These are phyloP conservation scores for Akanthomyces lecanii DNA, from an alignment of 2,329 filamentous ascomycete species.

Conservation along the genomic window DNA sequence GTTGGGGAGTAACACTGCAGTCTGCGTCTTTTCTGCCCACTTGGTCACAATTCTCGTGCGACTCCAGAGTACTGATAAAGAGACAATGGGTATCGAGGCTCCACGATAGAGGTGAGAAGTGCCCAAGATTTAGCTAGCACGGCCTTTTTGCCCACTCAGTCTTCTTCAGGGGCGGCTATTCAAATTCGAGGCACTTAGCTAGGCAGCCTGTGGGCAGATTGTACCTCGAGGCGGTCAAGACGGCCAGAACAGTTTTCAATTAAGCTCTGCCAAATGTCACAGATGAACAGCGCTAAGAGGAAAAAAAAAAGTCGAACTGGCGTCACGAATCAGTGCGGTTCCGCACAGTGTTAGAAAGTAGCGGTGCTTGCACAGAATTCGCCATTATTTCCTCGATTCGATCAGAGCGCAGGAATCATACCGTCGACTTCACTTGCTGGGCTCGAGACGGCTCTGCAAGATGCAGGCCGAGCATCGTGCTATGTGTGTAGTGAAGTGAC, in stretches of 20 bases:
- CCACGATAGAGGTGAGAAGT: conserved; percentile 1
- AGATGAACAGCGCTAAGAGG: not conserved
- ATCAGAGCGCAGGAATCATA: not conserved
- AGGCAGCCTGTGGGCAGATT: not conserved
- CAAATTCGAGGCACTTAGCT: not conserved
- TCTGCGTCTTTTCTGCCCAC: not conserved
- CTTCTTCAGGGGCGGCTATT: conserved; percentile 7
- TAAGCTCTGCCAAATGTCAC: not conserved
- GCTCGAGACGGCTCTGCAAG: not conserved
- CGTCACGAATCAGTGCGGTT: not conserved
- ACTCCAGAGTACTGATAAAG: not conserved
- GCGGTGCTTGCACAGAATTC: not conserved
- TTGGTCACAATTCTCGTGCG: conserved; percentile 4
- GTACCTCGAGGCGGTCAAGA: conserved; percentile 9
- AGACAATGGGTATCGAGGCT: not conserved
- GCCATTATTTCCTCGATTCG: not conserved
- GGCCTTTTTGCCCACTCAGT: not conserved
- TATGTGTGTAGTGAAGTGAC: not conserved
- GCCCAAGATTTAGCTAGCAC: not conserved
- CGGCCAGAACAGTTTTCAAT: not conserved
- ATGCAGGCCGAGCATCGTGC: not conserved
- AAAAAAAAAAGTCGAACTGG: not conserved
- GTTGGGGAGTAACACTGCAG: not conserved
- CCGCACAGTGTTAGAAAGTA: not conserved
- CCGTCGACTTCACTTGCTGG: not conserved